Evolutionary conservation across 1,284 basidiomycete species (phyloP), one percentile per base, ranked within the genome.

Genomic region (Ustilago xerochloae): DNA sequence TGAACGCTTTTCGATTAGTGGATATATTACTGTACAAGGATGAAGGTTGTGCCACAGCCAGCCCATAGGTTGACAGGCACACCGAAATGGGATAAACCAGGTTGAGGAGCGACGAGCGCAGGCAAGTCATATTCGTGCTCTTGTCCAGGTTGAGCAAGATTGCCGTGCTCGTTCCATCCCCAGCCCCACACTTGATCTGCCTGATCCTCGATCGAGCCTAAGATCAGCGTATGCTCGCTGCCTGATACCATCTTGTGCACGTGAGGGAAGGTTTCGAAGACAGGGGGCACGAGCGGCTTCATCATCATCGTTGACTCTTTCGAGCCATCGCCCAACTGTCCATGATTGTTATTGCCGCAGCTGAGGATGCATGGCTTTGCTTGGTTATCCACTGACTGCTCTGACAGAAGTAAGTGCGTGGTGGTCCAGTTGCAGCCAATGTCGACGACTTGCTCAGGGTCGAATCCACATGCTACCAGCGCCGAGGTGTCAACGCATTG

Each of bases 121-220:
- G 69, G 56, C 18, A 46, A 32, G 32, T 56, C 24, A 26, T 65
- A 63, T 57, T 39, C 52, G 32, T 68, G 62, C 51, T 71, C 71
- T 33, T 67, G 52, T 43, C 18, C 22, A 45, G 63, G 66, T 43
- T 75, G 75, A 38, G 75, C 75, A 9, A 77, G 54, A 47, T 75
- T 75, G 50, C 75, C 75, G 54, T 77, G 71, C 50, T 77, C 71
- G 53, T 75, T 77, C 75, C 75, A 68, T 22, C 75, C 72, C 50
- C 55, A 72, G 2, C 64, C 73, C 73, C 68, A 75, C 39, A 75
- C 66, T 20, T 62, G 60, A 3, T 24, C 41, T 20, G 50, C n/a
- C 28, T 29, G 24, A 0, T 8, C 30, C 30, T 28, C 18, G 38
- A 10, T 20, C 33, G 39, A 9, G 16, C 60, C 53, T 2, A 77